Base-by-base conservation (phyloP, 805 yeast genomes). In the Candida khao-thaluensis region DNA sequence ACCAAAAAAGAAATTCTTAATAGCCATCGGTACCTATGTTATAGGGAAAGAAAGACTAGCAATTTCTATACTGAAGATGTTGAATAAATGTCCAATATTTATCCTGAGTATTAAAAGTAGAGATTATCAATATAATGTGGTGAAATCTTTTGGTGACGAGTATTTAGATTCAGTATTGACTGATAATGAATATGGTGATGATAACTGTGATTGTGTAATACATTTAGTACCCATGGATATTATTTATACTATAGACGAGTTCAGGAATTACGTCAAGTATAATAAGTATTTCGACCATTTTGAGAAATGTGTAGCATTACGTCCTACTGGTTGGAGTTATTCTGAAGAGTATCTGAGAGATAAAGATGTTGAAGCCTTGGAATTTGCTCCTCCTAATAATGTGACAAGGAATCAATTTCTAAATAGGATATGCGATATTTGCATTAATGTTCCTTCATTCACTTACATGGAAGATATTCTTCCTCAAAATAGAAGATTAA, bases 11-110 rank as follows among this genome's bases (percentile, higher is more conserved):
- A 68, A 70, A 40, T 69, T 73, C 43, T 60, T 85, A 43, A 74
- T 82, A 7, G 64, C 85, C 7, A 81, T 93, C 11, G 98, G 98
- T 0, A 81, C 96, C 0, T 93, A 93, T 58, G 77, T 90, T 2
- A 89, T 93, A 26, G 99, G 99, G 2, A 93, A 93, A 56, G 99
- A 93, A 56, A 76, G 82, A 41, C 57, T 93, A 20, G 97, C 96
- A 0, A 59, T 86, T 6, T 66, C 76, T 1, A 63, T 85, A 9
- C 85, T 87, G 49, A 62, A 73, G 35, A 53, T 50, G 15, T 51
- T 84, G 18, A 49, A 45, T 6, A 44, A 66, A 1, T 66, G 82
- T 18, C 81, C 77, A 42, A 76, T 85, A 2, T 80, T 66, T 44
- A 76, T 83, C 11, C 63, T 74, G 45, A 59, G 64, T 37, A 59